Evolutionary conservation across 2,329 filamentous ascomycete genomes (phyloP).

Genomic region (Cyphellophora europaea): DNA sequence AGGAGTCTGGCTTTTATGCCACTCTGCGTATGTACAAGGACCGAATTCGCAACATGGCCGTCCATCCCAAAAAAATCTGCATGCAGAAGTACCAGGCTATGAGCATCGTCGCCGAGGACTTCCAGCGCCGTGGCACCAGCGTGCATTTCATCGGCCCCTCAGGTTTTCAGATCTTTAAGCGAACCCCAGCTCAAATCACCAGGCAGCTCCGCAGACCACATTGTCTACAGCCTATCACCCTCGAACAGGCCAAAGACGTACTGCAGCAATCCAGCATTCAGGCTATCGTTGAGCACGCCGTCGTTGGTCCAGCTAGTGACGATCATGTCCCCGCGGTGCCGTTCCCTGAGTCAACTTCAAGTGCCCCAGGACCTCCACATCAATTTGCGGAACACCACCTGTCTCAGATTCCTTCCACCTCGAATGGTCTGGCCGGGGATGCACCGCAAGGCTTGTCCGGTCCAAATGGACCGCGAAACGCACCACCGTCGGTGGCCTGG

Average conservation of each 20-base stretch:
- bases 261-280: conserved; percentile 1
- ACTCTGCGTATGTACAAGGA: neutral
- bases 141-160: neutral
- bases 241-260: neutral
- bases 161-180: neutral
- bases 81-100: conserved; percentile 1
- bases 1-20: neutral
- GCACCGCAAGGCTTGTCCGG: too few relatives aligned
- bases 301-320: too few relatives aligned
- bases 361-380: too few relatives aligned
- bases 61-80: neutral
- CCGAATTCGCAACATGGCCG: neutral
- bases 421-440: too few relatives aligned
- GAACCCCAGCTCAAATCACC: neutral
- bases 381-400: too few relatives aligned
- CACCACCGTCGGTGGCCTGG: too few relatives aligned
- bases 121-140: neutral
- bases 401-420: too few relatives aligned
- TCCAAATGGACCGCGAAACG: too few relatives aligned
- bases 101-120: conserved; percentile 1
- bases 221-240: neutral
- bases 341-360: too few relatives aligned
- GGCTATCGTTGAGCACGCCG: neutral
- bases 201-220: neutral
- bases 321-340: too few relatives aligned